These are phyloP conservation scores for Aspergillus baeticus DNA, from an alignment of 495 filamentous ascomycete genomes.

Conservation along the genomic window DNA sequence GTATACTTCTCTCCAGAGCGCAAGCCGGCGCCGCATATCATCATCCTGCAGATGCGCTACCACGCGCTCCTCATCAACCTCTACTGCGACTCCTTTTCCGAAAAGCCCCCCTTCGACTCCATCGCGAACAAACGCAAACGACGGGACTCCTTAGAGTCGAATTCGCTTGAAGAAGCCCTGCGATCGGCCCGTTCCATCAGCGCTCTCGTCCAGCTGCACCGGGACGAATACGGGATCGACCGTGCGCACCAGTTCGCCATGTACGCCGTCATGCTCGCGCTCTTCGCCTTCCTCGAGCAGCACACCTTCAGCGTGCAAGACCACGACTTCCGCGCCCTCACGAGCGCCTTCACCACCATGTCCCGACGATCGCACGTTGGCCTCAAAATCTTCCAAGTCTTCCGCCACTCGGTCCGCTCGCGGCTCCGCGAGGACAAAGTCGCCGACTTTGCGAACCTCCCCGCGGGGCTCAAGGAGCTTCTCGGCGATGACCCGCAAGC, in stretches of 20 bases:
- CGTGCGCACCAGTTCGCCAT: conserved; percentile 32
- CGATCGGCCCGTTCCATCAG: conserved; percentile 27
- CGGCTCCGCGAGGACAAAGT: conserved; percentile 3
- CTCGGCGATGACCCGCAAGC: conserved; percentile 5
- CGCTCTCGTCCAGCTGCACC: conserved; percentile 16
- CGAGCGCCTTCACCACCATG: conserved; percentile 25
- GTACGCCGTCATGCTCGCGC: conserved; percentile 32
- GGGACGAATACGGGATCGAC: conserved; percentile 25
- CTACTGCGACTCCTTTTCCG: conserved; percentile 20
- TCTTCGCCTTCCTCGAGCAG: conserved; percentile 30
- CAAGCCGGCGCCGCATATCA: conserved; percentile 27
- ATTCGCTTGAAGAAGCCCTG: conserved; percentile 14
- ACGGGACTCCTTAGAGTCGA: too few relatives aligned
- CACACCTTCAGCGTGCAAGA: conserved; percentile 26
- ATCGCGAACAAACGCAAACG: neutral
- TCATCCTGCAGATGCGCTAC: conserved; percentile 35
- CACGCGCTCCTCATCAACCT: conserved; percentile 30
- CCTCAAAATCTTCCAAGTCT: conserved; percentile 25
- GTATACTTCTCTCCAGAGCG: conserved; percentile 9
- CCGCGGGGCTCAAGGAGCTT: conserved; percentile 18
- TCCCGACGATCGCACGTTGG: conserved; percentile 28
- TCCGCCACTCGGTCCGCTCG: conserved; percentile 26
- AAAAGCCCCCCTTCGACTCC: neutral
- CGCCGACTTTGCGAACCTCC: neutral
- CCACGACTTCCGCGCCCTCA: conserved; percentile 27